Percentiles rank a stretch among this genome's conserved stretches.
Evolutionary conservation across 2,329 filamentous ascomycete species (phyloP).

Genomic region (Cladosporium austrohemisphaericum): DNA sequence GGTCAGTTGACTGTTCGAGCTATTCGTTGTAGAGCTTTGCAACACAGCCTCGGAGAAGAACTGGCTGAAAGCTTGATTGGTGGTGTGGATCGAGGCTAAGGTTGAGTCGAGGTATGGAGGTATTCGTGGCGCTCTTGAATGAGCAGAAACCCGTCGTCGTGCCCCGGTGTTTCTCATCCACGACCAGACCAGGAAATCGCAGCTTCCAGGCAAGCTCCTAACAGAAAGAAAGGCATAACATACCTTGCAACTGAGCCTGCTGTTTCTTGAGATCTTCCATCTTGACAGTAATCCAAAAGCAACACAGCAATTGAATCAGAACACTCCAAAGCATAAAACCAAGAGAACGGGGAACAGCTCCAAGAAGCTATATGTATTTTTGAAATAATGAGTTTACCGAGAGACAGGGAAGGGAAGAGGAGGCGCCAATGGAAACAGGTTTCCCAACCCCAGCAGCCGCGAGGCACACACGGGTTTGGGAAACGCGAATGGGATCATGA

Average conservation of each 20-base stretch:
- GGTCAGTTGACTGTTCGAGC: not conserved
- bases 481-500: slow-evolving; percentile 3
- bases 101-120: too few relatives aligned
- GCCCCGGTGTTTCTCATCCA: too few relatives aligned
- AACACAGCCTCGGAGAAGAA: too few relatives aligned
- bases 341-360: too few relatives aligned
- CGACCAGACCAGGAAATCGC: too few relatives aligned
- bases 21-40: not conserved
- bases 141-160: slow-evolving; percentile 4
- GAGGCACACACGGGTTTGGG: not conserved
- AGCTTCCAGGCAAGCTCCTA: slow-evolving; percentile 4
- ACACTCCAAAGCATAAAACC: slow-evolving; percentile 1
- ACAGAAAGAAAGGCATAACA: slow-evolving; percentile 18
- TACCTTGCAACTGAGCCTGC: slow-evolving; percentile 40
- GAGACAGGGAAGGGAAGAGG: not conserved
- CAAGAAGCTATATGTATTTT: not conserved
- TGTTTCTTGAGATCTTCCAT: slow-evolving; percentile 41
- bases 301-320: slow-evolving; percentile 1
- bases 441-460: not conserved
- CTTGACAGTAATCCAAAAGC: slow-evolving; percentile 8
- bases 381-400: not conserved
- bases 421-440: slow-evolving; percentile 4
- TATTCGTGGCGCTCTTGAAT: not conserved
- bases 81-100: not conserved
- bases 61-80: not conserved